phyloP scores from a whole-genome alignment of 345 rosid genomes.

The Hypericum androsaemum region DNA sequence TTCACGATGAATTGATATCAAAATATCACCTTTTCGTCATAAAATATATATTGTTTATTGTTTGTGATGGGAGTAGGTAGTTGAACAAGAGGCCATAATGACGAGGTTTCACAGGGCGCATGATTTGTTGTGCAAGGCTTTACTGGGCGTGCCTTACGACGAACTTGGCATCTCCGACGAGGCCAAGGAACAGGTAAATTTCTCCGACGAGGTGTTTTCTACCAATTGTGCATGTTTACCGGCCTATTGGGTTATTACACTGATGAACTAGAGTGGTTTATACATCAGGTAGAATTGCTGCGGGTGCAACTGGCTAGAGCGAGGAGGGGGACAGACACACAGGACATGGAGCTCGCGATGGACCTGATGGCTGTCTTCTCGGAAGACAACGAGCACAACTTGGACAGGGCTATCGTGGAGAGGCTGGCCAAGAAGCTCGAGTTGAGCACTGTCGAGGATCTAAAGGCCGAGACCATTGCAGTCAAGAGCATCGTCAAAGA shows the following conservation, averaged over 20 bases:
- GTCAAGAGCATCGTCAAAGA: constrained; percentile 36
- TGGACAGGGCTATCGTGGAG: constrained; percentile 58
- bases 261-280: not conserved
- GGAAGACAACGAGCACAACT: constrained; percentile 43
- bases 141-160: constrained; percentile 33
- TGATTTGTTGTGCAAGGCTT: constrained; percentile 37
- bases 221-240: not conserved
- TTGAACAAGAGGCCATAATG: constrained; percentile 43
- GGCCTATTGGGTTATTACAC: not conserved
- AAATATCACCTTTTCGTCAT: not conserved
- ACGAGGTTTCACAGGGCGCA: constrained; percentile 36
- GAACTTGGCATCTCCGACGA: constrained; percentile 51
- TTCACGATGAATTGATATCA: not conserved
- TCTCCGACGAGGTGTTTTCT: not conserved
- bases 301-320: constrained; percentile 40
- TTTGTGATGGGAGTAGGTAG: constrained; percentile 36
- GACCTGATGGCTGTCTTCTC: constrained; percentile 70
- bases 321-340: constrained; percentile 61
- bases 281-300: constrained; percentile 42
- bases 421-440: constrained; percentile 71
- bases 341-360: constrained; percentile 74
- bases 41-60: not conserved
- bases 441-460: constrained; percentile 39
- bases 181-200: constrained; percentile 44
- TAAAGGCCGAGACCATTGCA: constrained; percentile 49